Evolutionary conservation across 306 rosid species (phyloP), one percentile per base, ranked within the genome.

Genomic region (Rosa rugosa): DNA sequence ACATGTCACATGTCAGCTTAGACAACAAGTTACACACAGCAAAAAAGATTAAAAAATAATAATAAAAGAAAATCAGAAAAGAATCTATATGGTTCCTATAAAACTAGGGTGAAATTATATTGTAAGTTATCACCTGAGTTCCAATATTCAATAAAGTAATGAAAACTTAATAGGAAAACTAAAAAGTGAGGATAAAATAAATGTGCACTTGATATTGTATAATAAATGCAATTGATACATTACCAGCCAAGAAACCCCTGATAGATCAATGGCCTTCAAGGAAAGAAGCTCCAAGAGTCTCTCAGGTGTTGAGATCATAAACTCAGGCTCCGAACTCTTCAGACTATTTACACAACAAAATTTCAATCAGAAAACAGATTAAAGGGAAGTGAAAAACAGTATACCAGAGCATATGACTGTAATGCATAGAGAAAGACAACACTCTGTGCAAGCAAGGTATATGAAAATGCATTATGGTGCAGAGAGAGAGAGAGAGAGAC

Each of bases 241-340:
- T 95, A 93, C 99, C 98, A 93, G 86, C 87, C 90, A 81, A 42
- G 97, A 89, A 73, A 91, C 90, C 34, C 89, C 90, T 65, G 99
- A 93, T 80, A 95, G 89, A 82, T 95, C 97, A 77, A 95, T 75
- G 23, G 98, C 98, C 85, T 93, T 84, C 87, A 75, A 63, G n/a
- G 92, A 82, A 77, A 93, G 88, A 80, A 95, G 97, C 85, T 93
- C 93, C 88, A 93, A 72, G 71, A 95, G 97, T 84, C 99, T 95
- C 90, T 87, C 99, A 50, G 99, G 96, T 72, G 99, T 93, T 79
- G 98, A 74, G 79, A 95, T 91, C 73, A 95, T 92, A 79, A 95
- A 87, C 87, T 95, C 99, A 71, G 99, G 99, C 82, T 95, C 99
- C 45, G 98, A 92, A 86, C 87, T 88, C 84, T 82, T 88, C 79